phyloP scores from a whole-genome alignment of 1,284 basidiomycete species.

The Heterobasidion occidentale region DNA sequence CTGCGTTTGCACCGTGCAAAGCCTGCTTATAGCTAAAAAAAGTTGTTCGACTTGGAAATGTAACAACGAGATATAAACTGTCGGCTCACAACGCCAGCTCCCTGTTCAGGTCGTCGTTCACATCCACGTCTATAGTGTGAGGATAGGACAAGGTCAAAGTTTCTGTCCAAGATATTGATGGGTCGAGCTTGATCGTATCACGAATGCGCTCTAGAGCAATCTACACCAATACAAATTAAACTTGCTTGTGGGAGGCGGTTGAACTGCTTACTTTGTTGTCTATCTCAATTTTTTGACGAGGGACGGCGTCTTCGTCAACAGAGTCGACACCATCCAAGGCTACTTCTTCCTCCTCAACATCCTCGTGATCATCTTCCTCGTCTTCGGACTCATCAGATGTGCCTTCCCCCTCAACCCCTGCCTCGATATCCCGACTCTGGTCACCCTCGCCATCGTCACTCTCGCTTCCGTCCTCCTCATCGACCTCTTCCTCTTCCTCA shows the following conservation, averaged over 20 bases:
- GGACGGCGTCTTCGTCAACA: slow-evolving; percentile 73
- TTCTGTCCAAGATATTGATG: slow-evolving; percentile 80
- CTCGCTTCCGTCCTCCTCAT: slow-evolving; percentile 19
- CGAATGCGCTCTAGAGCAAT: slow-evolving; percentile 77
- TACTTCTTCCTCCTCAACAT: slow-evolving; percentile 32
- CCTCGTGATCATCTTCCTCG: slow-evolving; percentile 17
- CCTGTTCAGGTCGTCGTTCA: slow-evolving; percentile 85
- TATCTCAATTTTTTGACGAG: slow-evolving; percentile 74
- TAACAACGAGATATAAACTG: background rate
- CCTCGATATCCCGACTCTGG: slow-evolving; percentile 1
- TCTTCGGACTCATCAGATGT: slow-evolving; percentile 13
- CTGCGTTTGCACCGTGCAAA: slow-evolving; percentile 72
- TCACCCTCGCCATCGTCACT: slow-evolving; percentile 21
- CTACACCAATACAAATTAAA: slow-evolving; percentile 29
- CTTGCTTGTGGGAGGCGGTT: background rate
- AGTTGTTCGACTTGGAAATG: background rate
- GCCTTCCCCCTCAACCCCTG: slow-evolving; percentile 8
- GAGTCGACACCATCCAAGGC: slow-evolving; percentile 59
- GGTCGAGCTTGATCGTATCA: slow-evolving; percentile 70
- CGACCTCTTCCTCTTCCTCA: slow-evolving; percentile 14
- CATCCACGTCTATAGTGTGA: slow-evolving; percentile 68
- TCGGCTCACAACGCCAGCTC: slow-evolving; percentile 90
- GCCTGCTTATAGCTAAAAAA: slow-evolving; percentile 92
- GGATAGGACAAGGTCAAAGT: slow-evolving; percentile 74
- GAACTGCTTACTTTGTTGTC: slow-evolving; percentile 65